These are phyloP conservation scores for Rubia peregrina DNA, from an alignment of 305 asterid species.

Conservation along the genomic window DNA sequence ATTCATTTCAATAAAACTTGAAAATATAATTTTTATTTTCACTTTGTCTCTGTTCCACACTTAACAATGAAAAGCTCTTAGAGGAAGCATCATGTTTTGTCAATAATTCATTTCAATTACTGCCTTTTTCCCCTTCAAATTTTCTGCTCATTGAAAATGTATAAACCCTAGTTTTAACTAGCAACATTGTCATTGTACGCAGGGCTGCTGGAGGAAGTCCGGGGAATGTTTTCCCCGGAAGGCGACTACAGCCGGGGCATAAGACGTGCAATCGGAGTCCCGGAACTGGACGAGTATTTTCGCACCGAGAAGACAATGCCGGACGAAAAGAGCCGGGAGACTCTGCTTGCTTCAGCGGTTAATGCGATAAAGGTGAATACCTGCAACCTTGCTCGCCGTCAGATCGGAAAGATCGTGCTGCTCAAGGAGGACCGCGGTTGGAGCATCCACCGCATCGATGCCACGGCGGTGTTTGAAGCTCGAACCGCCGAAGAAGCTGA, in stretches of 20 bases:
- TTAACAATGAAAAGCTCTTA: too few relatives aligned
- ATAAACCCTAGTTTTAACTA: too few relatives aligned
- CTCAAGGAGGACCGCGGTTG: conserved; percentile 20
- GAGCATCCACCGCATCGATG: conserved; percentile 30
- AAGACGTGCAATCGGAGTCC: conserved; percentile 32
- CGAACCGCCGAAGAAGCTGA: not conserved
- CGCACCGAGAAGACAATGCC: conserved; percentile 3
- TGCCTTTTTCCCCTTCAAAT: too few relatives aligned
- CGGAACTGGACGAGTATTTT: conserved; percentile 32
- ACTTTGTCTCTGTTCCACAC: not conserved
- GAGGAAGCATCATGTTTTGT: too few relatives aligned
- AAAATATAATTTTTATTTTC: too few relatives aligned
- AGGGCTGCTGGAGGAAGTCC: conserved; percentile 34
- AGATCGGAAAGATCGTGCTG: conserved; percentile 27
- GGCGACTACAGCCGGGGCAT: conserved; percentile 28
- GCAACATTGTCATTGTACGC: not conserved
- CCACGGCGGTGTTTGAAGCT: conserved; percentile 24
- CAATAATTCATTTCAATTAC: too few relatives aligned
- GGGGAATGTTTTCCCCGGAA: conserved; percentile 20
- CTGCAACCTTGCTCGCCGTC: conserved; percentile 21
- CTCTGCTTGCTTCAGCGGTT: conserved; percentile 24
- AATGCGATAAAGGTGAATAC: conserved; percentile 29
- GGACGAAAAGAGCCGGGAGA: conserved; percentile 12
- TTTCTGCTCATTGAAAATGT: too few relatives aligned
- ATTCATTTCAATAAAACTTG: too few relatives aligned